phyloP scores from a whole-genome alignment of 2,329 filamentous ascomycete species.

The Ceratocystis destructans region DNA sequence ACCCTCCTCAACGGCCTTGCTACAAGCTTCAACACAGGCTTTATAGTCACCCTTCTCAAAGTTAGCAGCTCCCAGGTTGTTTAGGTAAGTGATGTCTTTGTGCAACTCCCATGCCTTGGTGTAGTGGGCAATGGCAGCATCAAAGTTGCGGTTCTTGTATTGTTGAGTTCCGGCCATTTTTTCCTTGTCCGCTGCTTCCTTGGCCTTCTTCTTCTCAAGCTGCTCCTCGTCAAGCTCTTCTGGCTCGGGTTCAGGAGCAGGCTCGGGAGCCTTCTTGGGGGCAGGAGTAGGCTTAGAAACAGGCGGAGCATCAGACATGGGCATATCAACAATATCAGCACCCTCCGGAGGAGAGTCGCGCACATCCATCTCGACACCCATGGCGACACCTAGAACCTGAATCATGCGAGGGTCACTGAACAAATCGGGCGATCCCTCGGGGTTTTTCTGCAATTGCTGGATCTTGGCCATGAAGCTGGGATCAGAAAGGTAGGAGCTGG shows the following conservation, averaged over 20 bases:
- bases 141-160: conserved; percentile 98
- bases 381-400: conserved; percentile 80
- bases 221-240: conserved; percentile 73
- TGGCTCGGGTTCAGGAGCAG: conserved; percentile 46
- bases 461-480: conserved; percentile 82
- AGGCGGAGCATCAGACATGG: conserved; percentile 57
- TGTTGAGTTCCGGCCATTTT: conserved; percentile 86
- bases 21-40: conserved; percentile 72
- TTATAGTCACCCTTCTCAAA: conserved; percentile 95
- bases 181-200: conserved; percentile 84
- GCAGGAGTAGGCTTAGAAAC: conserved; percentile 30
- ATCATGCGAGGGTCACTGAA: conserved; percentile 86
- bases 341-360: conserved; percentile 26
- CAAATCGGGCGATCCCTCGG: conserved; percentile 60
- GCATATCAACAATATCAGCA: conserved; percentile 44
- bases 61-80: conserved; percentile 85
- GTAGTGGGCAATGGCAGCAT: conserved; percentile 89
- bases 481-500: conserved; percentile 64
- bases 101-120: conserved; percentile 82
- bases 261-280: conserved; percentile 31
- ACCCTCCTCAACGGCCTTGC: conserved; percentile 79
- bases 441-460: conserved; percentile 67
- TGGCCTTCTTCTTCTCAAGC: conserved; percentile 71
- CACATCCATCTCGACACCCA: conserved; percentile 78
- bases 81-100: conserved; percentile 96